Percentiles rank a stretch among this genome's conserved stretches.
Evolutionary conservation across 805 yeast species (phyloP).

Genomic region (Pichia pseudocactophila): DNA sequence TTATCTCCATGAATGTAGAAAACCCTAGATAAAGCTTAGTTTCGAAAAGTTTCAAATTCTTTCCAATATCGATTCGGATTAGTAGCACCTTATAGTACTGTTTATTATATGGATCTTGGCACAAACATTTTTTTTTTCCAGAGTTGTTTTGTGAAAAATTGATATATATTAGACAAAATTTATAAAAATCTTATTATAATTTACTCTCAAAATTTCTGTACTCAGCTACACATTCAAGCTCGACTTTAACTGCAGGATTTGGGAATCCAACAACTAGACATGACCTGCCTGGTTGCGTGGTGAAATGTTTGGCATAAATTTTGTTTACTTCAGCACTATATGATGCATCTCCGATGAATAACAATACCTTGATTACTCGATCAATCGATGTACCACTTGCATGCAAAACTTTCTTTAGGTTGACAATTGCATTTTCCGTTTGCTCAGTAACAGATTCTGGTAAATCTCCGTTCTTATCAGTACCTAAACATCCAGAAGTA

Average conservation of each 20-base stretch:
- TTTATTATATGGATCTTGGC: no score
- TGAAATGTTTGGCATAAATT: conserved; percentile 39
- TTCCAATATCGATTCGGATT: no score
- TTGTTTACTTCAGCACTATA: conserved; percentile 36
- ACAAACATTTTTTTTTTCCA: no score
- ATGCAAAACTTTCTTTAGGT: conserved; percentile 33
- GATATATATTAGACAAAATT: no score
- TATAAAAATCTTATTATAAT: no score
- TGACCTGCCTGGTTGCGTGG: conserved; percentile 44
- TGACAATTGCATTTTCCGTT: conserved; percentile 36
- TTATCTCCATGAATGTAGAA: no score
- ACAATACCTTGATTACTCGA: conserved; percentile 39
- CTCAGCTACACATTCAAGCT: conserved; percentile 30
- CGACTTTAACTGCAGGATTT: conserved; percentile 39
- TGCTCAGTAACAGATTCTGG: conserved; percentile 39
- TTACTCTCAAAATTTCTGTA: neutral
- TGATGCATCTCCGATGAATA: conserved; percentile 39
- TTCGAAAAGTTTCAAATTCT: no score
- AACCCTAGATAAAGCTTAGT: no score
- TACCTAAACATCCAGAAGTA: conserved; percentile 43
- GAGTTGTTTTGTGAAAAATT: no score
- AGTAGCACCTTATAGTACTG: no score
- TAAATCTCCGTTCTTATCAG: conserved; percentile 25
- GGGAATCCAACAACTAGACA: conserved; percentile 45
- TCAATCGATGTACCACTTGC: conserved; percentile 38